Evolutionary conservation across 1,139 yeast genomes (phyloP), one percentile per base, ranked within the genome.

Genomic region (Taphrina flavorubra): DNA sequence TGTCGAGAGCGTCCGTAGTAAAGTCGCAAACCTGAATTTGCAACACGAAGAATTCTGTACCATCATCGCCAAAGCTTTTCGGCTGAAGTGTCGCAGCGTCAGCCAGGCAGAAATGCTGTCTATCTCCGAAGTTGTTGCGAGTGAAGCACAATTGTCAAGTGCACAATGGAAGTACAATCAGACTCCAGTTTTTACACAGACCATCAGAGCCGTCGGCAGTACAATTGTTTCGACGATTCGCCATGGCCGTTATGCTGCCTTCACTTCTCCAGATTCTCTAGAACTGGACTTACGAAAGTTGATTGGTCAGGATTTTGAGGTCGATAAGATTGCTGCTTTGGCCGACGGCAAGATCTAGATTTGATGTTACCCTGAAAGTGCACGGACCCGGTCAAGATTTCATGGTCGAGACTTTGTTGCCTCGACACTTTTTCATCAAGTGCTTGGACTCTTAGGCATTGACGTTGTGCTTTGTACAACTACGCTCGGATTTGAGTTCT

Each of bases 161-260:
- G 89, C 95, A 94, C 80, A 82, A 0, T 90, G 96, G 95, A 82
- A 79, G 49, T 89, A 78, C 76, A 96, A 92, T 0, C 82, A 83
- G 51, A 87, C 96, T 0, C 96, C 96, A 0, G 80, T 78, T 70
- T 89, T 89, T 75, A 79, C 80, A 16, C 88, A 87, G 73, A 74
- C 37, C 11, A 16, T 37, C 18, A 13, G 14, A 7, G 14, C 37
- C 11, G 37, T 7, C 18, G 65, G 49, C 36, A 13, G 31, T n/a
- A 37, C 34, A 0, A 37, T 49, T 6, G 37, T 49, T 14, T 47
- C 57, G 6, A 60, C 65, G 10, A 39, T 60, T 10, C 25, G 37
- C 16, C 57, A 47, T 7, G 65, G 65, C 20, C 34, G 40, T n/a
- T 58, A 44, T 31, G 13, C 40, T 44, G 14, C 14, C 8, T 44